A percentile compares a stretch with the other conserved stretches of the same genome.
These are phyloP conservation scores for Talaromyces trachyspermus DNA, from an alignment of 495 filamentous ascomycete species.

Conservation along the genomic window DNA sequence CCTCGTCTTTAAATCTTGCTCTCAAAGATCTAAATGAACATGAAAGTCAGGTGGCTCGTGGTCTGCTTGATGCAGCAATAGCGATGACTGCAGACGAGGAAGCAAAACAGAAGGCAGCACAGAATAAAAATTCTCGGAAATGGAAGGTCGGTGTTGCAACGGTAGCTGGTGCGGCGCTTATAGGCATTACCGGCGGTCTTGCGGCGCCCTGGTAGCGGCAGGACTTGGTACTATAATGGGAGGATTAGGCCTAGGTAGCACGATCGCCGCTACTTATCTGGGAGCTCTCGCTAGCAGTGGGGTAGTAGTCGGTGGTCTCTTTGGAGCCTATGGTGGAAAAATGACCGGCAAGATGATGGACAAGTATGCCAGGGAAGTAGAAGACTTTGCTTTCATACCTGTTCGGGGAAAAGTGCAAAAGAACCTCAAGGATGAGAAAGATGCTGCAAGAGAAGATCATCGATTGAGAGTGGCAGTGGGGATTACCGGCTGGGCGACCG, in stretches of 20 bases:
- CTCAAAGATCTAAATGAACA: conserved; percentile 58
- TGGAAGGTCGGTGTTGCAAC: conserved; percentile 81
- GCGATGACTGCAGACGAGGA: conserved; percentile 63
- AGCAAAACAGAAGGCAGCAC: conserved; percentile 57
- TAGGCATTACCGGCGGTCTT: conserved; percentile 74
- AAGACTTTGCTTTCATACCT: conserved; percentile 84
- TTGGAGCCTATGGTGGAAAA: conserved; percentile 81
- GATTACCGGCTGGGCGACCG: conserved; percentile 73
- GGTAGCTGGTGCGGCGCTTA: conserved; percentile 68
- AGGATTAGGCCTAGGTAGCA: conserved; percentile 69
- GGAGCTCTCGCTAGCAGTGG: conserved; percentile 70
- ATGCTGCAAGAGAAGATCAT: conserved; percentile 45
- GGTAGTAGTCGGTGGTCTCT: conserved; percentile 72
- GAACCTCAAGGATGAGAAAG: conserved; percentile 35
- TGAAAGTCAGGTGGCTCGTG: conserved; percentile 67
- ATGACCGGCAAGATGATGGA: conserved; percentile 86
- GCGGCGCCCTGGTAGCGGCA: conserved; percentile 77
- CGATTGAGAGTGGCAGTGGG: conserved; percentile 76
- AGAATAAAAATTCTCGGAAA: conserved; percentile 54
- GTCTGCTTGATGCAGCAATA: conserved; percentile 64
- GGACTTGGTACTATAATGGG: conserved; percentile 78
- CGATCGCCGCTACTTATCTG: conserved; percentile 70
- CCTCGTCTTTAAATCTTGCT: conserved; percentile 60
- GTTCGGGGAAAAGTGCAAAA: conserved; percentile 41
- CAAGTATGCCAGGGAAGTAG: conserved; percentile 74